Base-by-base conservation (phyloP, 1,284 basidiomycete species). In the Malassezia sp. region DNA sequence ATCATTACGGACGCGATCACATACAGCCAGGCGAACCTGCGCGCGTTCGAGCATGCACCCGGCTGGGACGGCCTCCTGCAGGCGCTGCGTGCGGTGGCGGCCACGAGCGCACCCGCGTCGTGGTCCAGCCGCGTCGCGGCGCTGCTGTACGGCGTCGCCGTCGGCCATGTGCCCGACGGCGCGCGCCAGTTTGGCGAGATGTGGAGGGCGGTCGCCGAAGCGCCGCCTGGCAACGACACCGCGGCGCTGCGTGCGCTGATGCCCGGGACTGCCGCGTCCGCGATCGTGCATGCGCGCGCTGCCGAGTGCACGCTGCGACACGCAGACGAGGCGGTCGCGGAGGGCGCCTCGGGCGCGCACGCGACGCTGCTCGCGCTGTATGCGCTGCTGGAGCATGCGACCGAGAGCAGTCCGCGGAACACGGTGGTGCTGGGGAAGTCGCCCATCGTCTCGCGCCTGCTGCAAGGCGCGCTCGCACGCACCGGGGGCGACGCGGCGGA, bases 1-100 rank as follows among this genome's bases (percentile, higher is more conserved):
- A 58, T 67, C 22, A 29, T 65, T 2, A 44, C 52, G 2, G 61
- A 57, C n/a, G 56, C 60, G 3, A 45, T 67, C 8, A 30, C 49
- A 1, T 45, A 52, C 27, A 60, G 63, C 37, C 49, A 52, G 7
- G 30, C 51, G 26, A 65, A 63, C 46, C 33, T 56, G 32, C 50
- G 35, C 12, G 42, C 50, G 8, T 65, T 67, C 28, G 50, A 57
- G 24, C 39, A 44, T 3, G 54, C 48, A 9, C 47, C 63, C 7
- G 62, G 62, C 3, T 67, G 63, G 63, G 51, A 52, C n/a, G 35
- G 41, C 20, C 42, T 67, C 2, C 20, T 31, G 5, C 43, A 48
- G 17, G 44, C 56, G 2, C 49, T 64, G 4, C 53, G 52, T 2
- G 44, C 46, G 10, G 23, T 17, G 6, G 47, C 42, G 5, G 26